Evolutionary conservation across 495 filamentous ascomycete genomes (phyloP).

Genomic region (Lindgomyces ingoldianus): DNA sequence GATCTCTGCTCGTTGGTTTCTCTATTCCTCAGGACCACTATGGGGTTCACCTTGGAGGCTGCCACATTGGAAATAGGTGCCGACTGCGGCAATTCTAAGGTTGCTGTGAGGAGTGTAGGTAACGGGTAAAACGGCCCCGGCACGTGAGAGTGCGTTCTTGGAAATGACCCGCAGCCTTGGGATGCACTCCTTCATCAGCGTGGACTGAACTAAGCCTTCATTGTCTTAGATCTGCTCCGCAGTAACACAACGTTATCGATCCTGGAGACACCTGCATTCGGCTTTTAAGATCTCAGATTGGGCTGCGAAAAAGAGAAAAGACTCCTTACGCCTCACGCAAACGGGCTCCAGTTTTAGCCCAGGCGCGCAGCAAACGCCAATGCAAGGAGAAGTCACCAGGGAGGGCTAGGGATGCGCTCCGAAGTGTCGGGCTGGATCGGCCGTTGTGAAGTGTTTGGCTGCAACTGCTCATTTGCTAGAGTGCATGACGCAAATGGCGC

Average conservation of each 20-base stretch:
- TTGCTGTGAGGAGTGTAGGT: neutral
- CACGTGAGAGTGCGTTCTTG: neutral
- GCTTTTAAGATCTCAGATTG: neutral
- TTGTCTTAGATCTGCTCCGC: neutral
- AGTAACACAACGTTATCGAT: neutral
- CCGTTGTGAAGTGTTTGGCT: neutral
- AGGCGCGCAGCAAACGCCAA: neutral
- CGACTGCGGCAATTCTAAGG: no score
- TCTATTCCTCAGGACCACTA: no score
- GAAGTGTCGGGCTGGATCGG: neutral
- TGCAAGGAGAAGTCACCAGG: neutral
- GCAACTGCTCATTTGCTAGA: neutral
- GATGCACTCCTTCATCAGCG: neutral
- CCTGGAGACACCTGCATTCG: neutral
- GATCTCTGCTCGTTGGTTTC: no score
- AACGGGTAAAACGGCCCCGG: neutral
- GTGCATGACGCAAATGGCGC: constrained; percentile 1
- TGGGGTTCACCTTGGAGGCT: no score
- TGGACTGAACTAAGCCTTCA: neutral
- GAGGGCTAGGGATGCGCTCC: neutral
- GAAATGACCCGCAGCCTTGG: neutral
- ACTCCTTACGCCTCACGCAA: neutral
- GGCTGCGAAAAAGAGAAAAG: no score
- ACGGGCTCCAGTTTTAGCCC: neutral
- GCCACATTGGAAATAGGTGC: no score